phyloP scores from a whole-genome alignment of 2,329 filamentous ascomycete species.

The Pseudogymnoascus sp. region DNA sequence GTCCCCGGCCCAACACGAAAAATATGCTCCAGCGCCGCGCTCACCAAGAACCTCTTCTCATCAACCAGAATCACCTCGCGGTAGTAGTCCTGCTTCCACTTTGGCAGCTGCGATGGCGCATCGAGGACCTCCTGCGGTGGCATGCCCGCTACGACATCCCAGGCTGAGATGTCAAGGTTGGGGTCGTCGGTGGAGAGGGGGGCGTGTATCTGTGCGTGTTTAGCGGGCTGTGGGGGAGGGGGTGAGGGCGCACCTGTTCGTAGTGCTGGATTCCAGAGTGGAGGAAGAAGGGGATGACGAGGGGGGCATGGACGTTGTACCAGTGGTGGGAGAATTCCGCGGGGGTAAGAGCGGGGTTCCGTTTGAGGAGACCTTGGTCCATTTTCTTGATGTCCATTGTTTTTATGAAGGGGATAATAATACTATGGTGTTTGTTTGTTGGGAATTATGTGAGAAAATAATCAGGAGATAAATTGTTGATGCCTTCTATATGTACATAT shows the following conservation, averaged over 20 bases:
- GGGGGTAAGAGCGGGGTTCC: slow-evolving; percentile 19
- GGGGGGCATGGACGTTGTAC: slow-evolving; percentile 19
- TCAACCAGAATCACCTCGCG: slow-evolving; percentile 15
- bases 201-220: slow-evolving; percentile 9
- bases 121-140: not conserved
- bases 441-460: not conserved
- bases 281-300: slow-evolving; percentile 22
- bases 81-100: slow-evolving; percentile 22
- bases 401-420: not conserved
- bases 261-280: slow-evolving; percentile 18
- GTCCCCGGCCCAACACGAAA: slow-evolving; percentile 11
- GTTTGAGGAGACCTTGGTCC: slow-evolving; percentile 21
- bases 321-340: slow-evolving; percentile 23
- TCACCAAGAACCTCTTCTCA: slow-evolving; percentile 17
- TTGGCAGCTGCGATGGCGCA: slow-evolving; percentile 7
- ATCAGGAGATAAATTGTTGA: not conserved
- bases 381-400: not conserved
- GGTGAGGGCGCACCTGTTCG: slow-evolving; percentile 15
- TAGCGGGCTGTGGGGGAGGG: not conserved
- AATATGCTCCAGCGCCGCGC: slow-evolving; percentile 20
- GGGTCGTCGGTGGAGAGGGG: slow-evolving; percentile 4
- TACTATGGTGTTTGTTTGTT: not conserved
- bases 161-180: slow-evolving; percentile 6
- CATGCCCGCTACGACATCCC: slow-evolving; percentile 8
- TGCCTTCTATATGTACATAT: not conserved